These are phyloP conservation scores for Linum usitatissimum DNA, from an alignment of 345 rosid genomes.

Conservation along the genomic window DNA sequence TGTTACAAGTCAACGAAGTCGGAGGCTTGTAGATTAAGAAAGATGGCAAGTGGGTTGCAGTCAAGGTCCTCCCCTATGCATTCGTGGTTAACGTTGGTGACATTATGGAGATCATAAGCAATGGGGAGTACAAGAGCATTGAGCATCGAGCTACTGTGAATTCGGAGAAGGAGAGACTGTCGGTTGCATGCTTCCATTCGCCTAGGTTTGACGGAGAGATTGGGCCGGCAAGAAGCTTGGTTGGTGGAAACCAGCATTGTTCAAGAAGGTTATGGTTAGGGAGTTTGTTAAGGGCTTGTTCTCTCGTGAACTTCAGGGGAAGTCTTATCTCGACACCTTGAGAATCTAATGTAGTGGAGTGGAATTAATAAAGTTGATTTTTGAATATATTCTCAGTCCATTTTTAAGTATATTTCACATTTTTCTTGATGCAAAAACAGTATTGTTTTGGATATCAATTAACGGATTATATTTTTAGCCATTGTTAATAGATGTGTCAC, in stretches of 20 bases:
- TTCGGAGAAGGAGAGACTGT: conserved; percentile 30
- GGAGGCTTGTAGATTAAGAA: conserved; percentile 27
- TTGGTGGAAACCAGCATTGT: conserved; percentile 21
- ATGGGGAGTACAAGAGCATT: conserved; percentile 35
- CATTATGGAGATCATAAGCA: conserved; percentile 25
- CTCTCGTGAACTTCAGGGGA: conserved; percentile 29
- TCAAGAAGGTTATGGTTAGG: conserved; percentile 23
- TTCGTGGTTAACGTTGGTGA: conserved; percentile 32
- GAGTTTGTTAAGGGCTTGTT: conserved; percentile 32
- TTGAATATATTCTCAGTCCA: too few relatives aligned
- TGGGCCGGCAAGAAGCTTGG: conserved; percentile 36
- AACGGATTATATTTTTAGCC: too few relatives aligned
- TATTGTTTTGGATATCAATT: too few relatives aligned
- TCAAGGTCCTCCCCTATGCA: conserved; percentile 24
- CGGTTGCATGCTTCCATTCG: conserved; percentile 35
- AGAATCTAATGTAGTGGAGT: conserved; percentile 3
- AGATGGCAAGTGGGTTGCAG: conserved; percentile 26
- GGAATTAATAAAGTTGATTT: too few relatives aligned
- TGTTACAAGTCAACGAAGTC: conserved; percentile 24
- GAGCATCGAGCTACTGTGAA: conserved; percentile 42
- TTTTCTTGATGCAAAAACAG: too few relatives aligned
- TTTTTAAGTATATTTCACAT: too few relatives aligned
- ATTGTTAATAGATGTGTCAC: too few relatives aligned
- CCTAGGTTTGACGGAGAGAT: conserved; percentile 23
- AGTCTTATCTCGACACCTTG: conserved; percentile 34